phyloP scores from a whole-genome alignment of 2,329 filamentous ascomycete species.

The Knufia petricola region DNA sequence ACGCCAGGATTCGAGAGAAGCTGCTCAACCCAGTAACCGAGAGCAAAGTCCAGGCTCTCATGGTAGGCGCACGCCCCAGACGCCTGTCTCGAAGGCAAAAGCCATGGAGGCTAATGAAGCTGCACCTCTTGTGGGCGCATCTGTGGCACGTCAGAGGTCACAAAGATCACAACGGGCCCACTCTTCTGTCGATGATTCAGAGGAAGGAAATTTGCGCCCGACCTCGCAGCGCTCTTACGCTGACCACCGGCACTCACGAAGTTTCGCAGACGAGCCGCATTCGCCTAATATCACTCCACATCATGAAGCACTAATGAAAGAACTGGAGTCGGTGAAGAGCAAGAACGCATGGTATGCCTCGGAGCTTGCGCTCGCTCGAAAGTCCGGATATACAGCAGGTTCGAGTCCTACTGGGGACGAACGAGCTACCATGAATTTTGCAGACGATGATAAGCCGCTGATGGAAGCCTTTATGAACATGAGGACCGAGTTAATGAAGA shows the following conservation, averaged over 20 bases:
- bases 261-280: conserved; percentile 34
- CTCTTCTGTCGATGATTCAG: conserved; percentile 58
- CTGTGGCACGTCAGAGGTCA: conserved; percentile 39
- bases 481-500: conserved; percentile 77
- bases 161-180: conserved; percentile 51
- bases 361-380: conserved; percentile 81
- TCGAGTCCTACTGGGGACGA: conserved; percentile 67
- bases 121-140: conserved; percentile 32
- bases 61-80: conserved; percentile 56
- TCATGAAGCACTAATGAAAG: conserved; percentile 63
- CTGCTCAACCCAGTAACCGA: conserved; percentile 25
- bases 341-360: conserved; percentile 96
- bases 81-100: conserved; percentile 36
- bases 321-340: conserved; percentile 74
- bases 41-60: conserved; percentile 46
- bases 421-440: conserved; percentile 66
- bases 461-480: conserved; percentile 88
- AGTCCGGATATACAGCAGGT: conserved; percentile 72
- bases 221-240: conserved; percentile 17
- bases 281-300: conserved; percentile 37
- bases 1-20: conserved; percentile 32
- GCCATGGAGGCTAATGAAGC: conserved; percentile 40
- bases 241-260: conserved; percentile 35
- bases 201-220: conserved; percentile 43
- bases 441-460: conserved; percentile 82